Evolutionary conservation across 306 rosid species (phyloP), one percentile per base, ranked within the genome.

Genomic region (Albizia julibrissin): DNA sequence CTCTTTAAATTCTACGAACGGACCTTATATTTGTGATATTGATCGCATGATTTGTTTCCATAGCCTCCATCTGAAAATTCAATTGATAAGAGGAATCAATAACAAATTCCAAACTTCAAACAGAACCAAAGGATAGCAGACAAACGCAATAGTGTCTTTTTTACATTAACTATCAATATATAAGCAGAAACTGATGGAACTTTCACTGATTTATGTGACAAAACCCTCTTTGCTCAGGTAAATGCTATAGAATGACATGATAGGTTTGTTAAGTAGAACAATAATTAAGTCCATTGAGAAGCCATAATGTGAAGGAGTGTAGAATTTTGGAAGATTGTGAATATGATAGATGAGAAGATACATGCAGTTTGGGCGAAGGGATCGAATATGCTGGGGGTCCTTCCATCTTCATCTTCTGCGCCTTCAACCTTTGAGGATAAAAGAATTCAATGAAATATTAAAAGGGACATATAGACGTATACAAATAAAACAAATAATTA

Each of bases 361-460:
- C 70, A 34, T 65, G 24, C 61, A 59, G 81, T 27, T 27, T 33
- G 77, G 10, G 84, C 70, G 64, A 18, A 87, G 47, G 87, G 84
- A 64, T 87, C 87, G 83, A 87, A 84, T 77, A 87, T 81, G 87
- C 58, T 71, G 37, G 75, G 75, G n/a, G 75, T 71, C 37, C 75
- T 71, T 27, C 75, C 75, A 44, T 71, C 75, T 71, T 44, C 75
- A 8, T 44, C n/a, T 6, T 50, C 75, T 44, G 75, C 75, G 10
- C 75, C 75, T 44, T 71, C 75, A 71, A 71, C 75, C 75, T 89
- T 76, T 31, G 7, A 50, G n/a, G 44, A 24, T 49, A 54, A 22
- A 27, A 18, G 39, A 44, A 31, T 22, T 37, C 43, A 40, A 16
- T 22, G 42, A 49, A 69, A 72, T 10, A 14, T 4, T 61, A 11